Conservation (phyloP, 495 filamentous ascomycete genomes). For the Xylaria curta region DNA sequence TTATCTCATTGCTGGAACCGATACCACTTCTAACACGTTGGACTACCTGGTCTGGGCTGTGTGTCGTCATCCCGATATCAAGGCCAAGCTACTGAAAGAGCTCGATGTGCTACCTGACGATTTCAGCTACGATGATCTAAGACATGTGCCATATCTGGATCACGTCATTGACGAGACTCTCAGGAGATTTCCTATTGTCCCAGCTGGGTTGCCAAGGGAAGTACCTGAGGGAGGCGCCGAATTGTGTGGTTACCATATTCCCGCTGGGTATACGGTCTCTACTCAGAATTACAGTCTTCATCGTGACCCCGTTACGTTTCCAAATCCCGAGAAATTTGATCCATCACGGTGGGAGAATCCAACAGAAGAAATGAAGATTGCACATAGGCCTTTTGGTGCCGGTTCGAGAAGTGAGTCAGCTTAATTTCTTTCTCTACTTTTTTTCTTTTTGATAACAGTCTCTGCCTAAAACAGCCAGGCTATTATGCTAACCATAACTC, state of each 20-base stretch:
- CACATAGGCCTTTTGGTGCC: conserved; percentile 24
- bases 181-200: conserved; percentile 56
- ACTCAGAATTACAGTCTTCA: conserved; percentile 43
- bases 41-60: conserved; percentile 53
- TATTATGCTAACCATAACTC: neutral
- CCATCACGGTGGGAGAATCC: conserved; percentile 28
- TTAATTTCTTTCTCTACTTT: neutral
- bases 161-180: conserved; percentile 63
- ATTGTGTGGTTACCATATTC: conserved; percentile 35
- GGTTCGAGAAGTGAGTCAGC: conserved; percentile 24
- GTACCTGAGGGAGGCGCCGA: conserved; percentile 33
- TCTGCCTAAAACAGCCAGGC: too few species aligned
- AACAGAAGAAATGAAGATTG: conserved; percentile 24
- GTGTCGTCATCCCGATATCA: conserved; percentile 39
- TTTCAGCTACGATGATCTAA: conserved; percentile 46
- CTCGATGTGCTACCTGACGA: conserved; percentile 44
- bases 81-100: conserved; percentile 50
- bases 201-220: conserved; percentile 48
- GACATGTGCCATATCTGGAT: conserved; percentile 56
- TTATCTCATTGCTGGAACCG: conserved; percentile 59
- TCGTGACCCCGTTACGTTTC: conserved; percentile 34
- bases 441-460: too few species aligned
- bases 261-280: conserved; percentile 34
- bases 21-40: conserved; percentile 56
- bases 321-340: conserved; percentile 35